These are phyloP conservation scores for Chrysanthemum seticuspe DNA, from an alignment of 129 eudicot species.

Conservation along the genomic window DNA sequence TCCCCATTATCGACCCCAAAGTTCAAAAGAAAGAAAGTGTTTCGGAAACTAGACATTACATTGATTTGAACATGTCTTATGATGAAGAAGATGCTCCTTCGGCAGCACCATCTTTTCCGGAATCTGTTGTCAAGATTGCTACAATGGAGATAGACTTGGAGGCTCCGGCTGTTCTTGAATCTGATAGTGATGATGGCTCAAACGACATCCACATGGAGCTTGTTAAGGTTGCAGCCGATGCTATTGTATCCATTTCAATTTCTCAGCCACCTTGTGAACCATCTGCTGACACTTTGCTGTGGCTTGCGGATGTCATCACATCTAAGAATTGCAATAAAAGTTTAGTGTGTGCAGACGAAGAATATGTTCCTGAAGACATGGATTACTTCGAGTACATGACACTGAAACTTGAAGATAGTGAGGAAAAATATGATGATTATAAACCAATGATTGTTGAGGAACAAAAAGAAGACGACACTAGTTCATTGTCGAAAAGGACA, in stretches of 20 bases:
- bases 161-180: slow-evolving; percentile 52
- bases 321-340: slow-evolving; percentile 27
- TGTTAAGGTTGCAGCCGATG: slow-evolving; percentile 60
- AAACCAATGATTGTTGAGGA: slow-evolving; percentile 33
- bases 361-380: slow-evolving; percentile 49
- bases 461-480: slow-evolving; percentile 26
- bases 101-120: slow-evolving; percentile 39
- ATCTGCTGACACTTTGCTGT: slow-evolving; percentile 36
- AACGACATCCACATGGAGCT: slow-evolving; percentile 33
- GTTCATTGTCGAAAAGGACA: slow-evolving; percentile 27
- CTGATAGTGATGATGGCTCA: slow-evolving; percentile 34
- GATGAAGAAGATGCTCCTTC: slow-evolving; percentile 48
- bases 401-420: slow-evolving; percentile 47
- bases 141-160: slow-evolving; percentile 60
- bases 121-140: slow-evolving; percentile 52
- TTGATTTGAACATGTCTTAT: slow-evolving; percentile 70
- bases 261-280: slow-evolving; percentile 22
- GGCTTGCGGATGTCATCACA: slow-evolving; percentile 64
- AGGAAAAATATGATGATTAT: slow-evolving; percentile 33
- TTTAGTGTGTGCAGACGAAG: not conserved
- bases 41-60: slow-evolving; percentile 37
- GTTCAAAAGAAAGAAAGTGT: slow-evolving; percentile 14
- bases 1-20: slow-evolving; percentile 33
- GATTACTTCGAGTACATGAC: slow-evolving; percentile 90
- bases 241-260: slow-evolving; percentile 54